These are phyloP conservation scores for Botrytis galanthina DNA, from an alignment of 2,329 filamentous ascomycete species.

Conservation along the genomic window DNA sequence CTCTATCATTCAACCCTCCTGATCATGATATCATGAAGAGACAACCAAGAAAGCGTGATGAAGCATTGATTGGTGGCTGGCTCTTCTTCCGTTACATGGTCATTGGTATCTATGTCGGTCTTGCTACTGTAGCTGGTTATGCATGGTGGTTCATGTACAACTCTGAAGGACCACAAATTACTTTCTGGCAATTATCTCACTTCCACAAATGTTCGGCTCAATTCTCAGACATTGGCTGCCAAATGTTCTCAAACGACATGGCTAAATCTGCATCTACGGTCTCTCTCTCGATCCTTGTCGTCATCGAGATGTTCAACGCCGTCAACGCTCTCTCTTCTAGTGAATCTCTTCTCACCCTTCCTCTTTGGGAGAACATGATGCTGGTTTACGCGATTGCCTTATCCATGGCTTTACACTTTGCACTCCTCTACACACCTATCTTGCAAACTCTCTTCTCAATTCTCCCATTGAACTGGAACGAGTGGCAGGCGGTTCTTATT, in stretches of 20 bases:
- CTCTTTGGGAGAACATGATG: constrained; percentile 98
- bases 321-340: constrained; percentile 97
- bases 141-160: constrained; percentile 99
- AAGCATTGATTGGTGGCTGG: constrained; percentile 90
- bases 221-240: constrained; percentile 86
- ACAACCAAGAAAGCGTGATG: constrained; percentile 85
- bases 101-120: constrained; percentile 90
- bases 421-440: constrained; percentile 86
- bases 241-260: constrained; percentile 85
- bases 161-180: constrained; percentile 82
- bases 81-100: constrained; percentile 97
- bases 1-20: constrained; percentile 96
- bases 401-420: constrained; percentile 94
- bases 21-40: constrained; percentile 98
- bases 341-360: constrained; percentile 88
- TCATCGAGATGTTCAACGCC: constrained; percentile 99
- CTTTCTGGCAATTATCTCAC: constrained; percentile 81
- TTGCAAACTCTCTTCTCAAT: constrained; percentile 89
- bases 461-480: constrained; percentile 75
- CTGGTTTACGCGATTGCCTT: constrained; percentile 90
- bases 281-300: constrained; percentile 86
- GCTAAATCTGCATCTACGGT: constrained; percentile 90
- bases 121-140: constrained; percentile 93
- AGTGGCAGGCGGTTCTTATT: constrained; percentile 87
- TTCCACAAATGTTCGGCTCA: constrained; percentile 89